Evolutionary conservation across 2,329 filamentous ascomycete species (phyloP).

Genomic region (Ilyonectria mors-panacis): DNA sequence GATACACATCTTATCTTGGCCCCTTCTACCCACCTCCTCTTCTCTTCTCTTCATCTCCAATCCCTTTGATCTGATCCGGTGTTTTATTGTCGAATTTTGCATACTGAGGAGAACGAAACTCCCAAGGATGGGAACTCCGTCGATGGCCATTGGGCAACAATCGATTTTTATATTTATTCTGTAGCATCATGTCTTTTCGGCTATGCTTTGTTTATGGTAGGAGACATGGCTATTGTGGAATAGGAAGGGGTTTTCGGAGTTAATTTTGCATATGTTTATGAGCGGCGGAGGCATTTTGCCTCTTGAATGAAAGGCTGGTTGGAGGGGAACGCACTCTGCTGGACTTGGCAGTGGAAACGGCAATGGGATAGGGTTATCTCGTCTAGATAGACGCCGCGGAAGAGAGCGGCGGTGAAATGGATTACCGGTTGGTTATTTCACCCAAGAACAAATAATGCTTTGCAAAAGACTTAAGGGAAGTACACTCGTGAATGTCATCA

Average conservation of each 20-base stretch:
- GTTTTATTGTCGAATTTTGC: slow-evolving; percentile 11
- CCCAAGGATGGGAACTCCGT: background rate
- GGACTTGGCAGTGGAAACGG: background rate
- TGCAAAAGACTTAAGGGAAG: background rate
- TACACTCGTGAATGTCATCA: background rate
- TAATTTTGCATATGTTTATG: slow-evolving; percentile 1
- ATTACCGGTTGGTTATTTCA: slow-evolving; percentile 19
- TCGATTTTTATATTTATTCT: slow-evolving; percentile 3
- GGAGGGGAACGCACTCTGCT: background rate
- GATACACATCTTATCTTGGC: slow-evolving; percentile 14
- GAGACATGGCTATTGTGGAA: slow-evolving; percentile 9
- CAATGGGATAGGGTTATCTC: slow-evolving; percentile 1
- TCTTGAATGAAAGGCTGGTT: background rate
- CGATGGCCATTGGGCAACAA: background rate
- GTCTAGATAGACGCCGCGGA: slow-evolving; percentile 31
- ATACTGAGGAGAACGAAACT: slow-evolving; percentile 20
- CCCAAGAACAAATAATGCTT: slow-evolving; percentile 13
- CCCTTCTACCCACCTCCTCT: background rate
- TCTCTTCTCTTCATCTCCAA: slow-evolving; percentile 1
- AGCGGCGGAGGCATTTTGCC: background rate
- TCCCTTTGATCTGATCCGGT: background rate
- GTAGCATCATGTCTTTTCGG: background rate
- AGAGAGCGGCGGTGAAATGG: slow-evolving; percentile 19
- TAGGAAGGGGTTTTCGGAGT: slow-evolving; percentile 17
- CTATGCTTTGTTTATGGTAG: slow-evolving; percentile 7